phyloP scores from a whole-genome alignment of 225 moss, liverwort and hornwort species.

The Antitrichia curtipendula region DNA sequence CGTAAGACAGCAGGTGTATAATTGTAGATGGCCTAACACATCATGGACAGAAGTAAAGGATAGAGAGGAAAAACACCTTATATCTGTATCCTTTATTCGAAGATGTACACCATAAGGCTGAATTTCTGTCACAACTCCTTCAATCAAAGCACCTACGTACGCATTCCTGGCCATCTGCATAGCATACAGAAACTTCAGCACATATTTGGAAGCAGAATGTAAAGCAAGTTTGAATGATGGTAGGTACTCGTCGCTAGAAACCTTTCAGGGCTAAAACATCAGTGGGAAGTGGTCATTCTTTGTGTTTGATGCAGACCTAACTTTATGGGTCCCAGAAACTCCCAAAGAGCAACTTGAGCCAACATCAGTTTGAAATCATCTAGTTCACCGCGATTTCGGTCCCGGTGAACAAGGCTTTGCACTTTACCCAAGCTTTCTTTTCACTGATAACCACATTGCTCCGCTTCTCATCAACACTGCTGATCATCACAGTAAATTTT shows the following conservation, averaged over 20 bases:
- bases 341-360: not conserved
- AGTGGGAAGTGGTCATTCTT: not conserved
- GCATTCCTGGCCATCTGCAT: constrained; percentile 21
- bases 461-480: constrained; percentile 22
- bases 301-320: not conserved
- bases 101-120: constrained; percentile 34
- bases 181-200: not conserved
- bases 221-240: not conserved
- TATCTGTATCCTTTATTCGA: constrained; percentile 22
- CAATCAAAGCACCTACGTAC: constrained; percentile 25
- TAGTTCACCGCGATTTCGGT: not conserved
- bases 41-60: not conserved
- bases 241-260: not conserved
- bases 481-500: constrained; percentile 29
- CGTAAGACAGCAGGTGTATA: not conserved
- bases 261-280: not conserved
- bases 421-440: constrained; percentile 47
- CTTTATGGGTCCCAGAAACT: not conserved
- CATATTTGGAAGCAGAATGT: not conserved
- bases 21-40: not conserved
- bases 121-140: constrained; percentile 28
- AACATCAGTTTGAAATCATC: not conserved
- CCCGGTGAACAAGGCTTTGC: not conserved
- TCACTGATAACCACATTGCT: constrained; percentile 45
- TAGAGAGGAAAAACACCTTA: constrained; percentile 8